A percentile compares a stretch with the other conserved stretches of the same genome.
Conservation (phyloP, 2,329 filamentous ascomycete genomes). For the Colletotrichum tabaci region DNA sequence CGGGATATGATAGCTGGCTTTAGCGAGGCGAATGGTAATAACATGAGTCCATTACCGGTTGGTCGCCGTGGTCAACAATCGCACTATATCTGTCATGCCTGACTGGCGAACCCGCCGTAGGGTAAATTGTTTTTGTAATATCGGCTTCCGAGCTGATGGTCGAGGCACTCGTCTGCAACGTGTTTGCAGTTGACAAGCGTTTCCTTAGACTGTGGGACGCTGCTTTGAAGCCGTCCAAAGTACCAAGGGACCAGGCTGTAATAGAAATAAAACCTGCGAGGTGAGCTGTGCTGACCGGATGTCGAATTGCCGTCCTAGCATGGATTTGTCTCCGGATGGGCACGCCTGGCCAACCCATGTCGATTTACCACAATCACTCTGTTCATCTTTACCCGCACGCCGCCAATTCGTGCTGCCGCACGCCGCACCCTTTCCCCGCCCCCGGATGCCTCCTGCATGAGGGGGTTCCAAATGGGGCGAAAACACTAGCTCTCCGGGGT, state of each 20-base stretch:
- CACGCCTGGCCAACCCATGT: too few species aligned
- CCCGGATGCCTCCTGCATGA: constrained; percentile 31
- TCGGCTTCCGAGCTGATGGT: neutral
- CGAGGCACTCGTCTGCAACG: neutral
- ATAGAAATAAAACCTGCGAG: neutral
- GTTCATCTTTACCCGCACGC: constrained; percentile 43
- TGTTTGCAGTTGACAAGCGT: neutral
- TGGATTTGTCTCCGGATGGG: too few species aligned
- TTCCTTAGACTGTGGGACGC: neutral
- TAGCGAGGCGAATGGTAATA: constrained; percentile 20
- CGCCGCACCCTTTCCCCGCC: constrained; percentile 28
- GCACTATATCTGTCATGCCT: neutral
- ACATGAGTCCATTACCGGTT: constrained; percentile 12
- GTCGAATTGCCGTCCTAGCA: too few species aligned
- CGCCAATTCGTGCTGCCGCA: constrained; percentile 39
- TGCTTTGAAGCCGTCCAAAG: neutral
- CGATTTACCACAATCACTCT: constrained; percentile 38
- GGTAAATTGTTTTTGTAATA: neutral
- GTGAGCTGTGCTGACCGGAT: too few species aligned
- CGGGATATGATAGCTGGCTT: neutral
- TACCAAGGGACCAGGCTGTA: neutral
- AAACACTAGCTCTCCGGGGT: constrained; percentile 36
- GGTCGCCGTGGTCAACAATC: neutral
- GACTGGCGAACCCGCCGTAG: neutral
- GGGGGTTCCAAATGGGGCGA: constrained; percentile 37